These are phyloP conservation scores for Camellia granthamiana DNA, from an alignment of 148 eudicot species.

Conservation along the genomic window DNA sequence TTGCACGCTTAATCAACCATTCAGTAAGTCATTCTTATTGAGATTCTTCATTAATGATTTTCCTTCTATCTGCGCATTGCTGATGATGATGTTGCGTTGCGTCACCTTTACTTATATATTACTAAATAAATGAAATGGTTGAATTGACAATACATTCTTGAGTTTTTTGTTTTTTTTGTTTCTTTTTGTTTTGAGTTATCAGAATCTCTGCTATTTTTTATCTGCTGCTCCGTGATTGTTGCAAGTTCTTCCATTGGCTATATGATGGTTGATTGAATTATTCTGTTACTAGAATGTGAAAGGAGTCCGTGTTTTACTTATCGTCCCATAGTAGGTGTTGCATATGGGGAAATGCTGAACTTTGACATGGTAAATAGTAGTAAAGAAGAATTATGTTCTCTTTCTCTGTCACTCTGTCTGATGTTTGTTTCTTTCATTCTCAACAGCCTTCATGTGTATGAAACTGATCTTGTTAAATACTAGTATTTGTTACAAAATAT, in stretches of 20 bases:
- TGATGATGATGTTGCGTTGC: neutral
- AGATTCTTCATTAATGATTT: slow-evolving; percentile 1
- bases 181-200: neutral
- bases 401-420: too few species aligned
- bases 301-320: neutral
- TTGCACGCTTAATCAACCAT: slow-evolving; percentile 95
- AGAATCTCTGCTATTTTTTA: neutral
- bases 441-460: too few species aligned
- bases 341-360: too few species aligned
- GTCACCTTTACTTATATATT: neutral
- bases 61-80: neutral
- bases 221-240: neutral
- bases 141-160: neutral
- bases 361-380: too few species aligned
- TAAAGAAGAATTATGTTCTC: too few species aligned
- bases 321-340: too few species aligned
- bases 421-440: too few species aligned
- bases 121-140: neutral
- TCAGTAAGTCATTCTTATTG: slow-evolving; percentile 53
- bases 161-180: neutral
- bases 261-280: too few species aligned
- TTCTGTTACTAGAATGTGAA: too few species aligned
- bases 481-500: too few species aligned
- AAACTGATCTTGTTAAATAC: too few species aligned
- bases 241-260: too few species aligned